Conservation (phyloP, 768 basidiomycete genomes). For the Mycena metata region DNA sequence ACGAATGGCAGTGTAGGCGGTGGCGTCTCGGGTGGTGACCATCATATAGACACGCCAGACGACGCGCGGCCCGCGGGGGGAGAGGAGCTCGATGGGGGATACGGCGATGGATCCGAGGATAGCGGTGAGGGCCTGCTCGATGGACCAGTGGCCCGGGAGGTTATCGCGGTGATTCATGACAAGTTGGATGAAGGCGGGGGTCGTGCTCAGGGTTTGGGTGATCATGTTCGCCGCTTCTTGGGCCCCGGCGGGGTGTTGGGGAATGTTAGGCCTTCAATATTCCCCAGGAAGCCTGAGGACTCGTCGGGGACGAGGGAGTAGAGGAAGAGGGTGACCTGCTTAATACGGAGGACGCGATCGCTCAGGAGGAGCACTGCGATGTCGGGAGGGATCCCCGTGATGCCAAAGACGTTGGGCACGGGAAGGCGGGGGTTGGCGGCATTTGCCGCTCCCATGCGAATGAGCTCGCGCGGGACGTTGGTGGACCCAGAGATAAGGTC, state of each 20-base stretch:
- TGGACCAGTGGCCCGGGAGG: background rate
- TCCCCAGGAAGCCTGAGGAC: background rate
- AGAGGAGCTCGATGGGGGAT: background rate
- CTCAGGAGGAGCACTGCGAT: background rate
- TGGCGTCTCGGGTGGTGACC: background rate
- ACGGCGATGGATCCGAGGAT: too few relatives aligned
- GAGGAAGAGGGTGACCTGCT: background rate
- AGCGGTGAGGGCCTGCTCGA: background rate
- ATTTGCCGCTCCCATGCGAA: background rate
- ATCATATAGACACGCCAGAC: conserved; percentile 1
- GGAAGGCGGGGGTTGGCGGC: background rate
- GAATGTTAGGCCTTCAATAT: background rate
- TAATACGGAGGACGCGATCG: background rate
- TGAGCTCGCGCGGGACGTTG: background rate
- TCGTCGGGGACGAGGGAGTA: background rate
- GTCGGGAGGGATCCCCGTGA: background rate
- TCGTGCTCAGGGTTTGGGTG: background rate
- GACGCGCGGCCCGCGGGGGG: background rate
- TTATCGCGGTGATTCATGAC: background rate
- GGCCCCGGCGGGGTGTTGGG: background rate
- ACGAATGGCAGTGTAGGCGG: background rate
- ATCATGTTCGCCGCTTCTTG: background rate
- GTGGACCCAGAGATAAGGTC: too few relatives aligned
- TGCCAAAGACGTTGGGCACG: background rate
- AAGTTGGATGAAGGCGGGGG: too few relatives aligned